A percentile compares a stretch with the other conserved stretches of the same genome.
phyloP scores from a whole-genome alignment of 257 asterid genomes.

The Agastache rugosa region DNA sequence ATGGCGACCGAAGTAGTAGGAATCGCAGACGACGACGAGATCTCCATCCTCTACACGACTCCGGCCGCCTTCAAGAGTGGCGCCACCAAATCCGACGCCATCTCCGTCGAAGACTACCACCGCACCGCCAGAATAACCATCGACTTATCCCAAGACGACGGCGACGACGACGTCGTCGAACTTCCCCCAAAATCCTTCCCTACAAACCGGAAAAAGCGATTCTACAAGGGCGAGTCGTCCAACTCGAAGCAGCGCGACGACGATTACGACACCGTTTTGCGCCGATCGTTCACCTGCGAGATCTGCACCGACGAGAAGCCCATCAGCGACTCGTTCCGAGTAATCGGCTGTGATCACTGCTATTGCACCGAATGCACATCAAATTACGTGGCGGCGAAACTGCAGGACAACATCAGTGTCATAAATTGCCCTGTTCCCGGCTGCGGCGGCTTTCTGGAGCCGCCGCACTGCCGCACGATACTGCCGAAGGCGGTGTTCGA shows the following conservation, averaged over 20 bases:
- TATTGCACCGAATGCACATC: slow-evolving; percentile 57
- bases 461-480: slow-evolving; percentile 57
- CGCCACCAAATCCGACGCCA: slow-evolving; percentile 43
- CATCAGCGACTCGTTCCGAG: slow-evolving; percentile 28
- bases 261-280: slow-evolving; percentile 19
- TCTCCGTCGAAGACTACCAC: slow-evolving; percentile 42
- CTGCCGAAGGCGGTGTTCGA: slow-evolving; percentile 68
- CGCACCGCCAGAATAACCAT: slow-evolving; percentile 19
- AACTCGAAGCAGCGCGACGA: slow-evolving; percentile 21
- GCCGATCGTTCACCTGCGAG: slow-evolving; percentile 46
- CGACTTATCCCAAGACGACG: slow-evolving; percentile 32
- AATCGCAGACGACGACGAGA: slow-evolving; percentile 41
- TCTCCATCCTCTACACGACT: slow-evolving; percentile 22
- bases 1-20: slow-evolving; percentile 35
- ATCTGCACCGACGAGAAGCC: slow-evolving; percentile 64
- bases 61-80: slow-evolving; percentile 33
- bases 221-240: slow-evolving; percentile 57
- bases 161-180: slow-evolving; percentile 36
- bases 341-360: slow-evolving; percentile 54
- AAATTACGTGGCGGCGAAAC: slow-evolving; percentile 56
- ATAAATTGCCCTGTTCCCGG: slow-evolving; percentile 58
- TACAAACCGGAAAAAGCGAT: background rate
- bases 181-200: background rate
- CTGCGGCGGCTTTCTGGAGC: slow-evolving; percentile 65
- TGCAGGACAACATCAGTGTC: slow-evolving; percentile 47